Conservation (phyloP, 805 yeast genomes). For the Kuraishia hungarica region DNA sequence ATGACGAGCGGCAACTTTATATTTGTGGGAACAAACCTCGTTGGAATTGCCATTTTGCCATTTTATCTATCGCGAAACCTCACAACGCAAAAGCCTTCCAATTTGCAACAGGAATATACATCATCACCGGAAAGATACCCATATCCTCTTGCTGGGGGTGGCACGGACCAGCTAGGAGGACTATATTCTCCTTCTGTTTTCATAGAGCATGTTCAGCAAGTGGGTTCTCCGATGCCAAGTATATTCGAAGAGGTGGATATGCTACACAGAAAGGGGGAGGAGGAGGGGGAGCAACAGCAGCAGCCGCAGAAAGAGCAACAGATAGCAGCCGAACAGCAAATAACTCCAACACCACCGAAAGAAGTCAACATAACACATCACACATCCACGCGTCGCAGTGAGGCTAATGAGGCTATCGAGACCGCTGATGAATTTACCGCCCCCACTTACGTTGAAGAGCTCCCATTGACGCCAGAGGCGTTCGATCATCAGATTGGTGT, state of each 20-base stretch:
- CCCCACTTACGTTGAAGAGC: not conserved
- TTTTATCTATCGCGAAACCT: not conserved
- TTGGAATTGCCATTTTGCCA: not conserved
- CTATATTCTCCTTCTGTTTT: not conserved
- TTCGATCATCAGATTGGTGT: conserved; percentile 10
- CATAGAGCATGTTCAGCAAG: not conserved
- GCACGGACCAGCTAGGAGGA: not conserved
- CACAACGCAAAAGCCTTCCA: not conserved
- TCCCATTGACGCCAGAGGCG: conserved; percentile 15
- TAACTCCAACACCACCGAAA: no score
- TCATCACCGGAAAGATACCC: not conserved
- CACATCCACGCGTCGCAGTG: no score
- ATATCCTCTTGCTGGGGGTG: not conserved
- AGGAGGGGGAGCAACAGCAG: not conserved
- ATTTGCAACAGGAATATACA: not conserved
- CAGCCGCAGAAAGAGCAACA: not conserved
- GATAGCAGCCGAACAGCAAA: not conserved
- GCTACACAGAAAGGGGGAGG: not conserved
- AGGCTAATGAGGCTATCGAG: no score
- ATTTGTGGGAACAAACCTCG: conserved; percentile 1
- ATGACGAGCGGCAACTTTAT: conserved; percentile 1
- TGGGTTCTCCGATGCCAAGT: not conserved
- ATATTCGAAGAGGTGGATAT: not conserved
- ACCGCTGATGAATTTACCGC: no score
- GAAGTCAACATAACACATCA: no score